These are phyloP conservation scores for Acanthamoeba castellanii DNA, from an alignment of 208 protist genomes.

Conservation along the genomic window DNA sequence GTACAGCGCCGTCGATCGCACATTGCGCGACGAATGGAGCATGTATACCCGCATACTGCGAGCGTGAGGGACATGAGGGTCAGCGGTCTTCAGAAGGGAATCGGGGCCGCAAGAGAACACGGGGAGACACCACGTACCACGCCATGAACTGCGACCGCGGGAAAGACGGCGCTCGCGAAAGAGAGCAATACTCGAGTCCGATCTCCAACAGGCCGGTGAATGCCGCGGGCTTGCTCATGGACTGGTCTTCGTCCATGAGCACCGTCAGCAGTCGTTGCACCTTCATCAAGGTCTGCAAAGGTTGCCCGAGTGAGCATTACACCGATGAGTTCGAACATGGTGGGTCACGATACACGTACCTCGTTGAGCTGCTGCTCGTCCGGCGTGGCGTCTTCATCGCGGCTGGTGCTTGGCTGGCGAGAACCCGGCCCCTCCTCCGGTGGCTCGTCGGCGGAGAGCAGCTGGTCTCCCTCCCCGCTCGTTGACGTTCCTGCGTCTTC, in stretches of 20 bases:
- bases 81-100: background rate
- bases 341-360: background rate
- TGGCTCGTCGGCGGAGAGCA: background rate
- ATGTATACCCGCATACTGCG: constrained; percentile 49
- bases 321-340: background rate
- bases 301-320: background rate
- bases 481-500: too few relatives aligned
- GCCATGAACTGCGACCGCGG: constrained; percentile 2
- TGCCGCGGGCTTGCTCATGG: constrained; percentile 5
- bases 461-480: too few relatives aligned
- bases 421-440: background rate
- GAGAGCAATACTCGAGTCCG: background rate
- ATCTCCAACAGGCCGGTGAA: constrained; percentile 9
- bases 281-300: background rate
- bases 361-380: background rate
- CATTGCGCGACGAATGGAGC: background rate
- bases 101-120: background rate
- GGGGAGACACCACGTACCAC: background rate
- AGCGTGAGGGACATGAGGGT: background rate
- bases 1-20: constrained; percentile 19
- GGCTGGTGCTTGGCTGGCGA: background rate
- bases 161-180: background rate
- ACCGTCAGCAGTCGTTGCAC: background rate
- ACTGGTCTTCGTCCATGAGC: background rate
- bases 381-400: background rate